phyloP scores from a whole-genome alignment of 1,139 yeast genomes.

The Candida glucosophila region DNA sequence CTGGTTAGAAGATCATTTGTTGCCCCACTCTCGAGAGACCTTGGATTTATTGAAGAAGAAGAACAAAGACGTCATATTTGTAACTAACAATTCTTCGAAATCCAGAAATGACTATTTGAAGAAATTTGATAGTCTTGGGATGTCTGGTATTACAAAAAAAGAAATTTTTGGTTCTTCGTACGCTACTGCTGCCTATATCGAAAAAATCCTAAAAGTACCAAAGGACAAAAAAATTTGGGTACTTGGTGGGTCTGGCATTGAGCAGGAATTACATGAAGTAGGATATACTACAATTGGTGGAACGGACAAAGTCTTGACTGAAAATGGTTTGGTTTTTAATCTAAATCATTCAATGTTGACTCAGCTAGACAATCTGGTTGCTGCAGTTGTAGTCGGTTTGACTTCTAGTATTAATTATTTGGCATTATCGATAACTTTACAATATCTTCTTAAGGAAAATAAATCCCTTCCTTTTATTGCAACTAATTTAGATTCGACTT shows the following conservation, averaged over 20 bases:
- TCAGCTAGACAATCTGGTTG: constrained; percentile 62
- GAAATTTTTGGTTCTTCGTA: constrained; percentile 89
- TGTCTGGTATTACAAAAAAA: constrained; percentile 48
- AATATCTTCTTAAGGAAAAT: constrained; percentile 55
- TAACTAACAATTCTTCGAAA: constrained; percentile 92
- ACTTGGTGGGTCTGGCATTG: constrained; percentile 39
- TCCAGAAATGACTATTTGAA: constrained; percentile 67
- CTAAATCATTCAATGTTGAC: constrained; percentile 23
- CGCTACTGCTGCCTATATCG: constrained; percentile 82
- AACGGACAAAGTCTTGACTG: constrained; percentile 22
- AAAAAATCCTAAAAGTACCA: constrained; percentile 61
- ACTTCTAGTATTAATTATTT: constrained; percentile 71
- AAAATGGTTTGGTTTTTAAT: constrained; percentile 25
- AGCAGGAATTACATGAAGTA: constrained; percentile 31
- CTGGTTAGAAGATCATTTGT: constrained; percentile 40
- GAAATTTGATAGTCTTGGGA: constrained; percentile 72
- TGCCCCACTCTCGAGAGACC: constrained; percentile 34
- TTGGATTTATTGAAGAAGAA: constrained; percentile 21
- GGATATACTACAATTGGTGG: constrained; percentile 39
- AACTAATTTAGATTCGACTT: constrained; percentile 93
- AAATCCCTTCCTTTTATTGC: constrained; percentile 74
- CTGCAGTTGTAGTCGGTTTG: constrained; percentile 85
- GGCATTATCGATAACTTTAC: constrained; percentile 73
- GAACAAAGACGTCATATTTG: constrained; percentile 68
- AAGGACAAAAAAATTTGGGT: constrained; percentile 50